Evolutionary conservation across 2,329 filamentous ascomycete species (phyloP), one percentile per base, ranked within the genome.

Genomic region (Periconia sp.): DNA sequence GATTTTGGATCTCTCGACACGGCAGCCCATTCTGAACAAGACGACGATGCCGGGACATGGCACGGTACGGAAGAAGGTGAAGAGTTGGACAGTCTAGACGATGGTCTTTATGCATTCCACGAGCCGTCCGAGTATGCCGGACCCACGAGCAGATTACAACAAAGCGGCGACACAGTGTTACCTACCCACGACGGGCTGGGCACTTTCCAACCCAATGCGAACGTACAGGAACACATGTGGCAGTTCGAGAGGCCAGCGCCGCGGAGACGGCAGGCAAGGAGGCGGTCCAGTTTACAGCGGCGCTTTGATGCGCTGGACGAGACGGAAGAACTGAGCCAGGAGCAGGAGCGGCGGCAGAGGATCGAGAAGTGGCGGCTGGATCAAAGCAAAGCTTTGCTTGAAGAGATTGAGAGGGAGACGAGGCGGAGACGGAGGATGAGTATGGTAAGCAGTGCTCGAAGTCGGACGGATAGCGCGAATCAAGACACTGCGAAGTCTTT

Each of bases 291-390:
- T 63, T 77, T 86, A 6, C 83, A 85, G 68, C 76, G 79, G 53
- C 77, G 81, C 52, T 64, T 86, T 13, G 83, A 85, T 60, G 76
- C 79, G 11, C 71, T 86, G 41, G 79, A 82, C 55, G 78, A 85
- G 60, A 66, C 74, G 44, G 72, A 77, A 18, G 72, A 78, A 43
- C 75, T 80, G 27, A 82, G 86, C 41, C 88, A 91, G 9, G 75
- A 77, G 59, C 79, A 83, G 41, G 91, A 96, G 62, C 87, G 89
- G 68, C 89, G 87, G 69, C 85, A 87, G 63, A 84, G 93, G 55
- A 96, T 99, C 68, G 93, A 97, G 74, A 84, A 85, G 48, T 99
- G 94, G 94, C 85, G 92, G 52, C 76, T 95, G 67, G 93, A 97
- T 67, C 92, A 99, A 71, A 96, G 92, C 72, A 85, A 85, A 54